phyloP scores from a whole-genome alignment of 1,284 basidiomycete species.

The Rhodotorula sp. region DNA sequence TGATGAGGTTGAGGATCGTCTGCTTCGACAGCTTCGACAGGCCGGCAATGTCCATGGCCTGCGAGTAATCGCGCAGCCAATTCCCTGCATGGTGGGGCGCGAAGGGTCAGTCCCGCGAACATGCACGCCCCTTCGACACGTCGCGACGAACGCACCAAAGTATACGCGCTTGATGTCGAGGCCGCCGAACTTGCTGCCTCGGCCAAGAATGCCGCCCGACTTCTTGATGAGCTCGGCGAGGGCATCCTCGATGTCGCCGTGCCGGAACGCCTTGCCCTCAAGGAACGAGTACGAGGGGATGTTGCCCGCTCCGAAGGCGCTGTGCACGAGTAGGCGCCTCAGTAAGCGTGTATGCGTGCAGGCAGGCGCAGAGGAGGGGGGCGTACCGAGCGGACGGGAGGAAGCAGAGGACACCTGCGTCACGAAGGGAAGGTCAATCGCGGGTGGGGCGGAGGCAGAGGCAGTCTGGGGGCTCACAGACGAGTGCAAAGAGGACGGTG shows the following conservation, averaged over 20 bases:
- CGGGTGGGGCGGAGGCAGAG: too few relatives aligned
- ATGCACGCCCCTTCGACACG: too few relatives aligned
- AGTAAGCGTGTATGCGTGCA: not conserved
- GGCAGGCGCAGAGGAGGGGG: not conserved
- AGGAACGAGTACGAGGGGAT: slow-evolving; percentile 42
- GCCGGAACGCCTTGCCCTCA: slow-evolving; percentile 41
- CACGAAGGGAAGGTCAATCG: not conserved
- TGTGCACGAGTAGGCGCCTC: not conserved
- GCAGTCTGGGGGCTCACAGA: not conserved
- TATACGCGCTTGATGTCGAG: slow-evolving; percentile 48
- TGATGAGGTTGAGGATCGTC: slow-evolving; percentile 58
- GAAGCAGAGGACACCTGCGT: slow-evolving; percentile 12
- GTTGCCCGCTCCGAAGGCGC: slow-evolving; percentile 46
- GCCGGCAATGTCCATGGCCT: slow-evolving; percentile 83
- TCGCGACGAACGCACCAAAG: slow-evolving; percentile 31
- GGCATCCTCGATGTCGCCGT: slow-evolving; percentile 46
- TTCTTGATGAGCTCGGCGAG: slow-evolving; percentile 44
- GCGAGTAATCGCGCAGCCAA: slow-evolving; percentile 65
- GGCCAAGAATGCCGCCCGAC: slow-evolving; percentile 43
- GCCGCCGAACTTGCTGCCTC: slow-evolving; percentile 46
- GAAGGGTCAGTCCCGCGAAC: not conserved
- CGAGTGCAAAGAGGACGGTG: slow-evolving; percentile 9
- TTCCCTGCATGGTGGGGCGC: slow-evolving; percentile 55
- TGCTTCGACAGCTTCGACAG: slow-evolving; percentile 61
- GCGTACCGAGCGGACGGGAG: slow-evolving; percentile 16